These are phyloP conservation scores for Leccinum broughii DNA, from an alignment of 768 basidiomycete genomes.

Conservation along the genomic window DNA sequence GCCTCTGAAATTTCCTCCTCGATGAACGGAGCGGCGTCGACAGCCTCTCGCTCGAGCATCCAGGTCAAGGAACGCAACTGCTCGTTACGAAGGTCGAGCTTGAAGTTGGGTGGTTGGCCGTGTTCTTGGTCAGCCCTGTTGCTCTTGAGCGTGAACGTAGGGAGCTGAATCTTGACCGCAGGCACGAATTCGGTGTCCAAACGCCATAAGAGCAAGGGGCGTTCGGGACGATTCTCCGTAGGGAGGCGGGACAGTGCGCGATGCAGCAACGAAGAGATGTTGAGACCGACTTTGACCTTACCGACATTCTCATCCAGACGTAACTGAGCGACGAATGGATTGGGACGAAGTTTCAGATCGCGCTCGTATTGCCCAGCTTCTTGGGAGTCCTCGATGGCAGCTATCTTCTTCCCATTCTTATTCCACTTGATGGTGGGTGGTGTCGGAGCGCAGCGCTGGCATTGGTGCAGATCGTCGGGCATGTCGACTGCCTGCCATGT, in stretches of 20 bases:
- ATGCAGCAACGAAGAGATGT: conserved; percentile 84
- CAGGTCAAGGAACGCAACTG: conserved; percentile 89
- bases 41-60: conserved; percentile 84
- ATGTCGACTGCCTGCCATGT: conserved; percentile 64
- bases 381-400: conserved; percentile 78
- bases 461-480: conserved; percentile 50
- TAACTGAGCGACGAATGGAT: conserved; percentile 84
- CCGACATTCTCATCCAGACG: conserved; percentile 65
- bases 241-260: conserved; percentile 84
- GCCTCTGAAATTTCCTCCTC: conserved; percentile 97
- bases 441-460: conserved; percentile 80
- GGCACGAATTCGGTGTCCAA: conserved; percentile 79
- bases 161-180: conserved; percentile 53
- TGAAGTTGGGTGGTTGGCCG: conserved; percentile 76
- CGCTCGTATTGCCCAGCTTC: conserved; percentile 91
- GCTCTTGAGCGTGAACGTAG: conserved; percentile 69
- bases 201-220: conserved; percentile 69
- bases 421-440: conserved; percentile 79
- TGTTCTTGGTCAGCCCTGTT: conserved; percentile 75
- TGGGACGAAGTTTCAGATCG: conserved; percentile 81
- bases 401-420: conserved; percentile 53
- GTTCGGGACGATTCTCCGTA: conserved; percentile 43
- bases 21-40: conserved; percentile 67
- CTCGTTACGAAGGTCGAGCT: conserved; percentile 71
- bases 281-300: conserved; percentile 80